phyloP scores from a whole-genome alignment of 164 flowering plant species.

The Saururus chinensis region DNA sequence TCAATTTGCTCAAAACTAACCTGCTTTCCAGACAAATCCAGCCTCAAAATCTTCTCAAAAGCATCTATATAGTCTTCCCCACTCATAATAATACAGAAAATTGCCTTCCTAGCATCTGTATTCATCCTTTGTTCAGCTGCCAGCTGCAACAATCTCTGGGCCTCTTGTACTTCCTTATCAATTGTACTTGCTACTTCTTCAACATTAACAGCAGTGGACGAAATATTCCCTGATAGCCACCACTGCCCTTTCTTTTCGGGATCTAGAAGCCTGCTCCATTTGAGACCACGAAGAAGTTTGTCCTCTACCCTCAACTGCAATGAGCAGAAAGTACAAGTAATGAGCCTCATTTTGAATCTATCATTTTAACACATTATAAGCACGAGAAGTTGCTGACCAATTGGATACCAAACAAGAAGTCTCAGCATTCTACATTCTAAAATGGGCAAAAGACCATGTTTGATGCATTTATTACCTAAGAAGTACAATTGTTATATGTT shows the following conservation, averaged over 20 bases:
- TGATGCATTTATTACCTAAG: neutral
- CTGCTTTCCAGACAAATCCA: slow-evolving; percentile 88
- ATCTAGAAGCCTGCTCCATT: slow-evolving; percentile 88
- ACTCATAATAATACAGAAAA: slow-evolving; percentile 82
- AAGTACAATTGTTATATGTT: no score
- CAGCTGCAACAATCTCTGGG: slow-evolving; percentile 78
- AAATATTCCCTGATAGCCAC: slow-evolving; percentile 73
- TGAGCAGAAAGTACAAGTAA: neutral
- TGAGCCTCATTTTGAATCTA: neutral
- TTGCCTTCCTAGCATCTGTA: slow-evolving; percentile 77
- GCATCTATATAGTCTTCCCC: slow-evolving; percentile 85
- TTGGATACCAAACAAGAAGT: neutral
- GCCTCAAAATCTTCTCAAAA: slow-evolving; percentile 74
- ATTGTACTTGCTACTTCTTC: slow-evolving; percentile 66
- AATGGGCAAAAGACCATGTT: neutral
- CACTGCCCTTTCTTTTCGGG: slow-evolving; percentile 93
- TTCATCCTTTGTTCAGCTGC: slow-evolving; percentile 93
- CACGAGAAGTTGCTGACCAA: neutral
- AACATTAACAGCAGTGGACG: slow-evolving; percentile 24
- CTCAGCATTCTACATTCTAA: neutral
- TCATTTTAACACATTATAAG: no score
- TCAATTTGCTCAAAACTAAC: slow-evolving; percentile 17
- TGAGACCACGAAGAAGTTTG: slow-evolving; percentile 58
- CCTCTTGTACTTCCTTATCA: slow-evolving; percentile 67
- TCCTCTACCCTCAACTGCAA: slow-evolving; percentile 71